Evolutionary conservation across 192 early-diverging fungal genomes (phyloP), one percentile per base, ranked within the genome.

Genomic region (Diversispora eburnea): DNA sequence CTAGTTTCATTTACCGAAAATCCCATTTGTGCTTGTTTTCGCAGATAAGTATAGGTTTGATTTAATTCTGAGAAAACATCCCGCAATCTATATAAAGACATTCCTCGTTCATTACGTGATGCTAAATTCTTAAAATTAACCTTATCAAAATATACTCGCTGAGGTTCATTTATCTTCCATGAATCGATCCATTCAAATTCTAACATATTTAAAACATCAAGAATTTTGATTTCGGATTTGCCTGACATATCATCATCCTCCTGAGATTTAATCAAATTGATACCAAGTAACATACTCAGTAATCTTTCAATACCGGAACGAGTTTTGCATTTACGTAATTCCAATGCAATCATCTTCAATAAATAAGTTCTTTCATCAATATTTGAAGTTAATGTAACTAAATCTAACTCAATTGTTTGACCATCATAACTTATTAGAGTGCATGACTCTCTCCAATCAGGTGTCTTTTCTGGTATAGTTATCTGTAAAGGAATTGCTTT

Each of bases 361-460:
- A 97, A 82, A 95, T 95, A 99, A 0, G 97, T 86, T 13, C 94
- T 89, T 54, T 92, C 91, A 72, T 95, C 88, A 60, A 99, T 82
- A 69, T 87, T 84, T 12, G 89, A 82, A 68, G 79, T 75, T 43
- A 82, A 43, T 51, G 73, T 77, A 67, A 76, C 68, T 17, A 77
- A 76, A 54, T 82, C 77, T 43, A 58, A 73, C n/a, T 73, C 54
- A 55, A 79, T 61, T 42, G 47, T 19, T 0, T 73, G 72, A 3
- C 70, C 59, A 54, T 82, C 76, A 8, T 69, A 45, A 7, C 74
- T 61, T 2, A 41, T 74, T 4, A 82, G 43, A 3, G 61, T 56
- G 2, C 81, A 71, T 41, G 77, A 65, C 48, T 77, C 57, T 8
- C 25, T 33, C 25, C 73, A 77, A 49, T 70, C 63, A 17, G 75